These are phyloP conservation scores for Stephanodiscus minutulus DNA, from an alignment of 108 stramenopile genomes.

Conservation along the genomic window DNA sequence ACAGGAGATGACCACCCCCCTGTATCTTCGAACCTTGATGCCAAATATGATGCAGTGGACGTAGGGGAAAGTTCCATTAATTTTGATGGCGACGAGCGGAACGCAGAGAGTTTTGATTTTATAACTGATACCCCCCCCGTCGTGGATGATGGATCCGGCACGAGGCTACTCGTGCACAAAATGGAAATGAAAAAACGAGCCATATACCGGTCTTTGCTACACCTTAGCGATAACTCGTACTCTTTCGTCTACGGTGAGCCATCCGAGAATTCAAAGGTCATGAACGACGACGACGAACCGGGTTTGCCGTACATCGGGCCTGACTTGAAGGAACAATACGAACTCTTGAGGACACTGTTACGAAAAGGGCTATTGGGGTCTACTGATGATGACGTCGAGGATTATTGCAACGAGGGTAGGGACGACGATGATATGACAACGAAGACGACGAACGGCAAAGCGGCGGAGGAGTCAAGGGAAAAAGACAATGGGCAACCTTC, in stretches of 20 bases:
- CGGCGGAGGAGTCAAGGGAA: background rate
- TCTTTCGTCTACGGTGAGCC: slow-evolving; percentile 24
- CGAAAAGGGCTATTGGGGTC: slow-evolving; percentile 37
- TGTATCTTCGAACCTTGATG: too few species aligned
- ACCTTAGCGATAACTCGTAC: slow-evolving; percentile 41
- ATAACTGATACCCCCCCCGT: too few species aligned
- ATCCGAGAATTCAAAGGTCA: background rate
- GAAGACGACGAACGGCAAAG: background rate
- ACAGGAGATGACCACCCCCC: too few species aligned
- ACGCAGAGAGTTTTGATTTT: too few species aligned
- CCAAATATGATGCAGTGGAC: too few species aligned
- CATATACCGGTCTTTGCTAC: slow-evolving; percentile 31
- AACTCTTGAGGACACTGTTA: slow-evolving; percentile 23
- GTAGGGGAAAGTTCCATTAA: too few species aligned
- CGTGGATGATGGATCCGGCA: too few species aligned
- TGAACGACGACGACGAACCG: slow-evolving; percentile 9
- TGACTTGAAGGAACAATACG: slow-evolving; percentile 39
- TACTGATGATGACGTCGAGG: slow-evolving; percentile 7
- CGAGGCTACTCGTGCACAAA: background rate
- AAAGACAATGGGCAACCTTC: background rate
- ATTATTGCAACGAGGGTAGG: background rate
- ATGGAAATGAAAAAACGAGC: slow-evolving; percentile 30
- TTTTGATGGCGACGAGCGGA: too few species aligned
- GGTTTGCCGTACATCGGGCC: slow-evolving; percentile 40
- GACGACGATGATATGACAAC: background rate